phyloP scores from a whole-genome alignment of 441 rosid species.

The Brassica hybrid region DNA sequence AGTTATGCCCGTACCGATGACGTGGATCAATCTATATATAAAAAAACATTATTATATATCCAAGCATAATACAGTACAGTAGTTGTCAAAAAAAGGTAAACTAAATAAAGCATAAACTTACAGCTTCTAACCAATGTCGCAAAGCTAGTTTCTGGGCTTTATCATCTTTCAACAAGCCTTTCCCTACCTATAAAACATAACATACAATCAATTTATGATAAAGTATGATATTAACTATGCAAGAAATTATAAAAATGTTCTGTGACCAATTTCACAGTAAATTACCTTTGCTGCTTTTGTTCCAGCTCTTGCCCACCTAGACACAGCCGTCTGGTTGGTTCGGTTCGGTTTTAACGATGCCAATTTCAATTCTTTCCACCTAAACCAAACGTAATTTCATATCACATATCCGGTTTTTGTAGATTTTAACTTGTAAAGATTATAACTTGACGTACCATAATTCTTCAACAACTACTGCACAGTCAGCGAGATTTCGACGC shows the following conservation, averaged over 20 bases:
- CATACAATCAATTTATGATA: background rate
- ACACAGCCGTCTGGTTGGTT: constrained; percentile 53
- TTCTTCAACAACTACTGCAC: constrained; percentile 73
- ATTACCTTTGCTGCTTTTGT: constrained; percentile 72
- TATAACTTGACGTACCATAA: constrained; percentile 53
- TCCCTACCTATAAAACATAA: constrained; percentile 57
- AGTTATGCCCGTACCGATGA: constrained; percentile 73
- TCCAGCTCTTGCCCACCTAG: constrained; percentile 76
- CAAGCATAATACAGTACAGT: background rate
- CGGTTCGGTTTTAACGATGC: constrained; percentile 49
- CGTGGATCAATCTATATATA: constrained; percentile 66
- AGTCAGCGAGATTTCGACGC: constrained; percentile 73
- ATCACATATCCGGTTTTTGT: constrained; percentile 1
- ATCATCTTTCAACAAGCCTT: constrained; percentile 68
- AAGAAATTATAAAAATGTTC: background rate
- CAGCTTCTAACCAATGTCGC: constrained; percentile 82
- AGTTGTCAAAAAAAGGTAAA: too few relatives aligned
- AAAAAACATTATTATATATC: background rate
- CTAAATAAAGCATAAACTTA: constrained; percentile 42
- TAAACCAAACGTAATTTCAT: constrained; percentile 31
- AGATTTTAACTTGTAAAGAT: background rate
- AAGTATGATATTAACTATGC: background rate
- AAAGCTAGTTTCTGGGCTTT: constrained; percentile 72
- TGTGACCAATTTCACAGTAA: background rate
- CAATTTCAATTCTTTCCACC: constrained; percentile 70